These are phyloP conservation scores for Aspergillus ruber DNA, from an alignment of 2,329 filamentous ascomycete species.

Conservation along the genomic window DNA sequence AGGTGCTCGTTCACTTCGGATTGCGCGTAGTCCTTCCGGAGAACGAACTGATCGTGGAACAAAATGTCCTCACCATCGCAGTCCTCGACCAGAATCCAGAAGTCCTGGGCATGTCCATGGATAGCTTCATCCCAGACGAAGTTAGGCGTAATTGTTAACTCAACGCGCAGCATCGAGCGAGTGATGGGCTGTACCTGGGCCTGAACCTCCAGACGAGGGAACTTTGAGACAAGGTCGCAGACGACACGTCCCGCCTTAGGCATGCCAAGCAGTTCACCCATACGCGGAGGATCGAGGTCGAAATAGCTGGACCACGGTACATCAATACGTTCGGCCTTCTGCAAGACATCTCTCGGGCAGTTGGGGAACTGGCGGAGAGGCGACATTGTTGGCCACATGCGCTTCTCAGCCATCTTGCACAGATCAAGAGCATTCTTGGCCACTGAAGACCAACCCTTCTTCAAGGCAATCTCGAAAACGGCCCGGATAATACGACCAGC, in stretches of 20 bases:
- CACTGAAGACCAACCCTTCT: conserved; percentile 91
- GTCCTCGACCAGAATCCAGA: conserved; percentile 97
- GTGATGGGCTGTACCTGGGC: conserved; percentile 94
- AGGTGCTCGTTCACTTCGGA: conserved; percentile 87
- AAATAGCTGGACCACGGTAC: conserved; percentile 93
- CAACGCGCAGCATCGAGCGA: conserved; percentile 82
- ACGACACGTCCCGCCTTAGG: conserved; percentile 81
- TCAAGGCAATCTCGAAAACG: conserved; percentile 94
- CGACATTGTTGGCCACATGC: conserved; percentile 99
- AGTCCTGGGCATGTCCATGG: conserved; percentile 82
- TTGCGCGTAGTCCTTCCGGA: conserved; percentile 81
- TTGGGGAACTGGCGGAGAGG: conserved; percentile 82
- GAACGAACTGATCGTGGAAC: conserved; percentile 87
- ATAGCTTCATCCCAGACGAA: conserved; percentile 92
- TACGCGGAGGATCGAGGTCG: conserved; percentile 88
- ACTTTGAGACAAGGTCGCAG: conserved; percentile 81
- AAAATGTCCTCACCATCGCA: conserved; percentile 95
- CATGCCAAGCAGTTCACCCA: conserved; percentile 89
- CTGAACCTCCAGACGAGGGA: conserved; percentile 85
- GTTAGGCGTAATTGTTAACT: conserved; percentile 84
- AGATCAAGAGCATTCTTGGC: conserved; percentile 87
- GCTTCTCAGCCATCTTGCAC: conserved; percentile 98
- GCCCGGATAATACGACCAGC: conserved; percentile 92
- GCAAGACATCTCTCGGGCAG: conserved; percentile 77
- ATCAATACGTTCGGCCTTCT: conserved; percentile 90